Percentiles rank a stretch among this genome's conserved stretches.
Evolutionary conservation across 176 grass and related monocot species (phyloP).

Genomic region (Carex scoparia): DNA sequence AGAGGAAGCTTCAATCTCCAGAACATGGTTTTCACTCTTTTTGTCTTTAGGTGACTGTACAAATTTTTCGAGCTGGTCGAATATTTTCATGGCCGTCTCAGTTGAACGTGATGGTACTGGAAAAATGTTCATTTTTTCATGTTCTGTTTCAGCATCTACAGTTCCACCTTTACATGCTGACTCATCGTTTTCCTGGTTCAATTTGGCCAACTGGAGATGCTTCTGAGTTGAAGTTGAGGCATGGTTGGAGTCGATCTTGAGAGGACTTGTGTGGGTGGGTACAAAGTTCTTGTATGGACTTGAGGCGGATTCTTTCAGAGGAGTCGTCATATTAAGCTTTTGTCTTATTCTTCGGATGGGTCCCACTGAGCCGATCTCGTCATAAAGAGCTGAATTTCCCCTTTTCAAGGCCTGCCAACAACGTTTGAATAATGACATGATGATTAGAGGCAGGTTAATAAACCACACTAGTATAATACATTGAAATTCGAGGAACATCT

Average conservation of each 20-base stretch:
- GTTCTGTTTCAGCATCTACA: slow-evolving; percentile 34
- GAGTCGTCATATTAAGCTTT: slow-evolving; percentile 55
- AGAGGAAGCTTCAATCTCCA: slow-evolving; percentile 21
- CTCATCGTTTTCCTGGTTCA: slow-evolving; percentile 31
- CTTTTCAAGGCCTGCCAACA: slow-evolving; percentile 64
- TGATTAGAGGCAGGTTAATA: not conserved
- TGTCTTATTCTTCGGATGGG: slow-evolving; percentile 84
- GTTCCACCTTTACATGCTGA: slow-evolving; percentile 23
- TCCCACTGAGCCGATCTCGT: slow-evolving; percentile 57
- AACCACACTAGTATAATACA: not conserved
- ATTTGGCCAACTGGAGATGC: slow-evolving; percentile 27
- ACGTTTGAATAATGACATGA: not conserved
- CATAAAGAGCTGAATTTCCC: slow-evolving; percentile 47
- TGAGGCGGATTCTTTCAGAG: slow-evolving; percentile 30
- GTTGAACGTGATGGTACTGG: slow-evolving; percentile 43
- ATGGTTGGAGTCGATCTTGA: slow-evolving; percentile 34
- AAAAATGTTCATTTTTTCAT: slow-evolving; percentile 27
- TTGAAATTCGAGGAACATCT: too few species aligned
- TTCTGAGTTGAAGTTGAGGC: slow-evolving; percentile 29
- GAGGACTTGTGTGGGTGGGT: slow-evolving; percentile 22
- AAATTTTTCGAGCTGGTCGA: slow-evolving; percentile 71
- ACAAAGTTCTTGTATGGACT: slow-evolving; percentile 40
- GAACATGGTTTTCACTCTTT: slow-evolving; percentile 18
- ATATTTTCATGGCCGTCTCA: slow-evolving; percentile 75
- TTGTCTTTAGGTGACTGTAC: slow-evolving; percentile 50